Percentiles rank a stretch among this genome's conserved stretches.
Conservation (phyloP, 345 rosid genomes). For the Triadica sebifera region DNA sequence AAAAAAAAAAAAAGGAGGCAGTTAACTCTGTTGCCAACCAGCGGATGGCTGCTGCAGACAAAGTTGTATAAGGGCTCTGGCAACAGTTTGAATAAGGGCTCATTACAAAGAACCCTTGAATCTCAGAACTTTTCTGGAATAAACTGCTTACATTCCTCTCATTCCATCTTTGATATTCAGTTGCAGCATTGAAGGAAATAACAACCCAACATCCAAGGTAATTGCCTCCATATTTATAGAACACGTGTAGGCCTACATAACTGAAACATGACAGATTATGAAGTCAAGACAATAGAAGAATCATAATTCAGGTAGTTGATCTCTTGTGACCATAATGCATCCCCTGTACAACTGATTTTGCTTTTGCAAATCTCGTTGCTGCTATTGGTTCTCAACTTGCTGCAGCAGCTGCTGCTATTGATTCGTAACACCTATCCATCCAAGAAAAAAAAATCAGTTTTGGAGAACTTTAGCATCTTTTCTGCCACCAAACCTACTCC, state of each 20-base stretch:
- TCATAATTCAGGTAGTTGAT: too few relatives aligned
- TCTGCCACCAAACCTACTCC: background rate
- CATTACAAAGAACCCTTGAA: too few relatives aligned
- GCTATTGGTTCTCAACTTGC: background rate
- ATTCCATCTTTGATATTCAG: background rate
- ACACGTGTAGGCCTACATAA: background rate
- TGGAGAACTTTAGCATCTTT: conserved; percentile 2
- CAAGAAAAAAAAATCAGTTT: background rate
- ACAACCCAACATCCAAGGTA: background rate
- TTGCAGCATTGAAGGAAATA: background rate
- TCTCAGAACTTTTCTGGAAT: background rate
- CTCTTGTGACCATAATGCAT: too few relatives aligned
- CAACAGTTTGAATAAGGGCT: background rate
- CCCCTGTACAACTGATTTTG: too few relatives aligned
- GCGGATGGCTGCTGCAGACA: background rate
- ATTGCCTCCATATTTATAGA: background rate
- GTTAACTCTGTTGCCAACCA: too few relatives aligned
- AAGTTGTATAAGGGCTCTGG: background rate
- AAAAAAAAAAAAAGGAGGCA: too few relatives aligned
- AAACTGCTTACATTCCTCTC: background rate
- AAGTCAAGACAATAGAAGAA: background rate
- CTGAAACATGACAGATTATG: background rate
- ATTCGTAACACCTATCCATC: background rate
- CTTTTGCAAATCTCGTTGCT: too few relatives aligned
- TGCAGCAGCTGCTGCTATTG: background rate